These are phyloP conservation scores for Pholiota adiposa DNA, from an alignment of 1,284 basidiomycete genomes.

Conservation along the genomic window DNA sequence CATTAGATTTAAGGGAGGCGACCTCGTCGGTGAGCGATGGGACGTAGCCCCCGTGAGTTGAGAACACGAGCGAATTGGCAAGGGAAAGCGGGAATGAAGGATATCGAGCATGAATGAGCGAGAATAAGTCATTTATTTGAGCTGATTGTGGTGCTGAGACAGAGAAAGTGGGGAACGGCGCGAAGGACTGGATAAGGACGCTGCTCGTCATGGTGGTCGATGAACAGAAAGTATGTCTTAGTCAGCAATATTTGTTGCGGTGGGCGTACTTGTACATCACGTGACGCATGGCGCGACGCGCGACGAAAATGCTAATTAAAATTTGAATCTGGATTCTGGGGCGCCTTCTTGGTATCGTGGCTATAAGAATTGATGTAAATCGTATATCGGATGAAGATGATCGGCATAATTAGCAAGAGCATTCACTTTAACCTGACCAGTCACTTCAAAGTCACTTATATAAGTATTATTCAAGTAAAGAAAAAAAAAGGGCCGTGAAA, in stretches of 20 bases:
- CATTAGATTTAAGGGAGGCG: conserved; percentile 40
- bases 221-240: conserved; percentile 1
- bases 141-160: conserved; percentile 60
- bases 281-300: too few relatives aligned
- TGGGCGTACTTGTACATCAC: too few relatives aligned
- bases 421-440: too few relatives aligned
- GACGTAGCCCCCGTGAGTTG: conserved; percentile 55
- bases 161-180: conserved; percentile 76
- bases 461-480: too few relatives aligned
- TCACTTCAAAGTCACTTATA: too few relatives aligned
- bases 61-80: conserved; percentile 48
- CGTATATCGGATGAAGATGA: too few relatives aligned
- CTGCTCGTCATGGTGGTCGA: conserved; percentile 24
- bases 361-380: too few relatives aligned
- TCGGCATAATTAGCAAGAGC: too few relatives aligned
- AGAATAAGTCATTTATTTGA: conserved; percentile 52
- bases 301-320: too few relatives aligned
- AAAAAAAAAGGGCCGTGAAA: too few relatives aligned
- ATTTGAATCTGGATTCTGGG: too few relatives aligned
- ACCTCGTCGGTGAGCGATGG: conserved; percentile 48
- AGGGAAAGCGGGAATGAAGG: conserved; percentile 55
- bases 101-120: conserved; percentile 60
- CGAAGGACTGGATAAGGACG: conserved; percentile 73
- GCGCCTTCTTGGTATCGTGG: too few relatives aligned
- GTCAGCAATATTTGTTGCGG: conserved; percentile 3